A percentile compares a stretch with the other conserved stretches of the same genome.
Evolutionary conservation across 2,329 filamentous ascomycete genomes (phyloP).

Genomic region (Fusarium sacchari): DNA sequence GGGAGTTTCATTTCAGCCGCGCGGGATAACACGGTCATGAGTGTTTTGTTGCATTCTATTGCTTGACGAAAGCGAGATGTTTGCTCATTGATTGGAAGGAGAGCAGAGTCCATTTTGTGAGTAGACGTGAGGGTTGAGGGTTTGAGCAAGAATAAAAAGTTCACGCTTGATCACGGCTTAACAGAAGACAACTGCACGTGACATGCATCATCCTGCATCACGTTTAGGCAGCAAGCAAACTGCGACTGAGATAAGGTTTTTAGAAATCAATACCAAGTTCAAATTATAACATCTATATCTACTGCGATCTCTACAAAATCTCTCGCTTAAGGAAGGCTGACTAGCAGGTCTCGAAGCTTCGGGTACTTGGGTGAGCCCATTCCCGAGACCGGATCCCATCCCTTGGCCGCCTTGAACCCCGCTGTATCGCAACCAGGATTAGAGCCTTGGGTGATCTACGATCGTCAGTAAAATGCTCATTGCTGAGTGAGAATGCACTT

Average conservation of each 20-base stretch:
- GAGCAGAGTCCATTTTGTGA: constrained; percentile 24
- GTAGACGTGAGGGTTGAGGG: not conserved
- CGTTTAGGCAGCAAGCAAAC: not conserved
- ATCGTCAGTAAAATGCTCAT: not conserved
- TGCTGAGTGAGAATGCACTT: rapidly evolving
- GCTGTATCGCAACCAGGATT: not conserved
- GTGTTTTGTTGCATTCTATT: constrained; percentile 44
- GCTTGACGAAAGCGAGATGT: constrained; percentile 34
- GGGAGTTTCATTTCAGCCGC: constrained; percentile 43
- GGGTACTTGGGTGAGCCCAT: not conserved
- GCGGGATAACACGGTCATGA: constrained; percentile 43
- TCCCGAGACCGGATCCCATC: constrained; percentile 8
- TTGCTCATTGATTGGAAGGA: constrained; percentile 44
- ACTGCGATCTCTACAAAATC: rapidly evolving
- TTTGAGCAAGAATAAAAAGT: not conserved
- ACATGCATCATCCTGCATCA: not conserved
- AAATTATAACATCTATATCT: not conserved
- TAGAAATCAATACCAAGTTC: rapidly evolving
- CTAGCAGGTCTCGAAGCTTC: not conserved
- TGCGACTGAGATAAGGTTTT: not conserved
- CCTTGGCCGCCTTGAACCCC: constrained; percentile 2
- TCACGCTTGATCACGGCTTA: not conserved
- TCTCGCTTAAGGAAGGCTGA: not conserved
- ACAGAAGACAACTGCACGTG: not conserved
- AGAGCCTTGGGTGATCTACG: not conserved